phyloP scores from a whole-genome alignment of 1,139 yeast genomes.

The Yamadazyma sp. region DNA sequence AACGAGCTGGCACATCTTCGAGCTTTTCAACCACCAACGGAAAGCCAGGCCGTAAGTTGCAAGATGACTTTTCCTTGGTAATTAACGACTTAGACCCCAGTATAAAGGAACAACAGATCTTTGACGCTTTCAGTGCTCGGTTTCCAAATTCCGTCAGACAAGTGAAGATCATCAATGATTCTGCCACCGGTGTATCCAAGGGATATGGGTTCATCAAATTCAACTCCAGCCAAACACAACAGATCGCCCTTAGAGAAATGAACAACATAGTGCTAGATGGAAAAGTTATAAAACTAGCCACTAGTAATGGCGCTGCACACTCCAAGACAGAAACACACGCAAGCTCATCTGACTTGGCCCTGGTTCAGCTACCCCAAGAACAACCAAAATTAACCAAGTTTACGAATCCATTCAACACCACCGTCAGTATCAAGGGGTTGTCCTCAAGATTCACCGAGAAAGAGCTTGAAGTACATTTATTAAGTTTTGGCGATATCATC shows the following conservation, averaged over 20 bases:
- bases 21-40: constrained; percentile 7
- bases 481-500: constrained; percentile 38
- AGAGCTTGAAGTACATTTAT: constrained; percentile 30
- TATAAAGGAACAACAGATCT: constrained; percentile 69
- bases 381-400: constrained; percentile 34
- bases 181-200: constrained; percentile 70
- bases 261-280: constrained; percentile 76
- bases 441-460: constrained; percentile 27
- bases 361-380: constrained; percentile 24
- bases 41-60: constrained; percentile 8
- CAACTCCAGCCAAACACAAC: constrained; percentile 67
- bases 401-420: constrained; percentile 41
- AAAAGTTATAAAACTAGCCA: constrained; percentile 68
- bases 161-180: constrained; percentile 85
- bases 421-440: constrained; percentile 31
- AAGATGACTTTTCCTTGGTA: constrained; percentile 57
- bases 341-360: constrained; percentile 6
- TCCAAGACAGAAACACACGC: constrained; percentile 5
- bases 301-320: constrained; percentile 20
- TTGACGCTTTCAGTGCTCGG: constrained; percentile 66
- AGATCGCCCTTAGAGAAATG: constrained; percentile 77
- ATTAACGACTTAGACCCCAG: constrained; percentile 84
- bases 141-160: constrained; percentile 74
- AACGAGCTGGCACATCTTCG: constrained; percentile 38
- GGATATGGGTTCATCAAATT: constrained; percentile 95